Evolutionary conservation across 2,329 filamentous ascomycete genomes (phyloP), one percentile per base, ranked within the genome.

Genomic region (Aspergillus persii): DNA sequence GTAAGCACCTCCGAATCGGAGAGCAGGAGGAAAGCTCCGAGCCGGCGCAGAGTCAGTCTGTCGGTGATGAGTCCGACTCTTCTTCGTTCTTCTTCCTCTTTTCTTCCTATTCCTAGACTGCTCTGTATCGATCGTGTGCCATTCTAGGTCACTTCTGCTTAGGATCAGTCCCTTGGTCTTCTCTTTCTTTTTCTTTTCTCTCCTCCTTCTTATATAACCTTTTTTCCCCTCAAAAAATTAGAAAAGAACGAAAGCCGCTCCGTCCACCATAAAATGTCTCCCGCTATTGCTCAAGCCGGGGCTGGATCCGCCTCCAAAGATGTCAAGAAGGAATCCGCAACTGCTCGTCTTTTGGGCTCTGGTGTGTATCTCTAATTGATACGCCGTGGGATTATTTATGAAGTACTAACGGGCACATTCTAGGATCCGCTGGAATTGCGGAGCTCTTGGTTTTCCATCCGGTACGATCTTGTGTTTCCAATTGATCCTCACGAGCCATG

Each of bases 381-480:
- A n/a, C 8, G 52, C 31, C 18, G 50, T 26, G 18, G 18, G 8
- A 47, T 9, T 4, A 8, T 44, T 57, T 59, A 53, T 61, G 66
- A 55, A 51, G 61, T 54, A 62, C 61, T 68, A 50, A 68, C 54
- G 46, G 46, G 33, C 15, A 11, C 52, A 27, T 54, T 56, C 53
- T 69, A 97, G 93, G 93, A 73, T 91, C 88, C 73, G 92, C 93
- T 73, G 93, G 93, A 82, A 94, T 97, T 76, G 89, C 93, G 70
- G 94, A 97, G 80, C 83, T 97, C 72, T 87, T 92, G 72, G 87
- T 97, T 76, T 97, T 97, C 83, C 92, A 96, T 76, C 92, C 92
- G 65, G 92, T 92, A 84, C 68, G 83, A 74, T 61, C 57, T 46
- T 50, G 47, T 11, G 50, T 41, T 48, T 31, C 15, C 11, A 11